Conservation (phyloP, 2,329 filamentous ascomycete species). For the Helminthosporium solani region DNA sequence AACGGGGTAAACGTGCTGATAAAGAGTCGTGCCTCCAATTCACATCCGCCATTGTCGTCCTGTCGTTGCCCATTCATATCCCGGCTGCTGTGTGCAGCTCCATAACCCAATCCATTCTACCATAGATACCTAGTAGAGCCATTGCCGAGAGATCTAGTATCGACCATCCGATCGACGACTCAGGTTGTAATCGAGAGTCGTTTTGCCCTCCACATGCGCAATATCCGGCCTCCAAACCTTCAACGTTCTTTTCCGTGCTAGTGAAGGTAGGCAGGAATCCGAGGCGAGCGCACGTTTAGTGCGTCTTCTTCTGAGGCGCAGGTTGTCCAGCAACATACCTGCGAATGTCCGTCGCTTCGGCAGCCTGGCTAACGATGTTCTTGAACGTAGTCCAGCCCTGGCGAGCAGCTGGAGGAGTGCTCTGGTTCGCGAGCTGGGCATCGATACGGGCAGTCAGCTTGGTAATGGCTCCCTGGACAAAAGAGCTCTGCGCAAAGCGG, state of each 20-base stretch:
- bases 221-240: conserved; percentile 3
- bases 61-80: no score
- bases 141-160: background rate
- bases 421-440: conserved; percentile 79
- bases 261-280: conserved; percentile 18
- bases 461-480: conserved; percentile 81
- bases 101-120: no score
- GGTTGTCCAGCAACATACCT: conserved; percentile 64
- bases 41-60: no score
- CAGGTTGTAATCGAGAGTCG: background rate
- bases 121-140: no score
- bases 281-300: conserved; percentile 31
- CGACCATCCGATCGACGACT: background rate
- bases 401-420: conserved; percentile 75
- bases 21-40: no score
- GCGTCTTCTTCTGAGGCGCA: conserved; percentile 64
- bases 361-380: conserved; percentile 68
- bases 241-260: conserved; percentile 10
- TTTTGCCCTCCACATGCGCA: background rate
- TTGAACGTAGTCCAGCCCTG: conserved; percentile 82
- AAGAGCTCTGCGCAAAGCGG: conserved; percentile 83
- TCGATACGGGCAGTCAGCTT: conserved; percentile 75
- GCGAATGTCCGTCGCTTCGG: conserved; percentile 75
- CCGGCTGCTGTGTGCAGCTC: no score
- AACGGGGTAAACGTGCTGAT: no score